These are phyloP conservation scores for Mimosa bimucronata DNA, from an alignment of 306 rosid genomes.

Conservation along the genomic window DNA sequence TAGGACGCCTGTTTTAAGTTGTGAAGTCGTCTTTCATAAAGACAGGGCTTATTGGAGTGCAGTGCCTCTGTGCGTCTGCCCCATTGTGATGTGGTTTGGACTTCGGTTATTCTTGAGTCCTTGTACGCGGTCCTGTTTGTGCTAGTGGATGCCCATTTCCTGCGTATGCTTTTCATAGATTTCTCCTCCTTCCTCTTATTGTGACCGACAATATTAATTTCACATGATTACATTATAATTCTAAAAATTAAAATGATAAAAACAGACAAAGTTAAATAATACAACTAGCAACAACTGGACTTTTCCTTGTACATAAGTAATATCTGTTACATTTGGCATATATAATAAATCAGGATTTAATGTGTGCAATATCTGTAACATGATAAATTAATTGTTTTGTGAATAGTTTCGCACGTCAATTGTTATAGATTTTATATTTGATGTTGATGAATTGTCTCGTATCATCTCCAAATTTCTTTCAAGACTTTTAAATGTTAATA, in stretches of 20 bases:
- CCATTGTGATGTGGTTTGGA: slow-evolving; percentile 40
- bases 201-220: neutral
- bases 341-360: neutral
- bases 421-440: no score
- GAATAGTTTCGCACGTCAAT: no score
- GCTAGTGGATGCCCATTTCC: neutral
- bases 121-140: neutral
- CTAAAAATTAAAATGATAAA: neutral
- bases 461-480: neutral
- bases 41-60: slow-evolving; percentile 41
- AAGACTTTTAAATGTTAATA: no score
- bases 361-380: no score
- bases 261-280: neutral
- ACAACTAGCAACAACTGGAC: neutral
- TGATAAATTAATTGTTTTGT: no score
- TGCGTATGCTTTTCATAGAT: neutral
- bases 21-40: slow-evolving; percentile 35
- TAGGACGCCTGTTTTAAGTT: slow-evolving; percentile 43
- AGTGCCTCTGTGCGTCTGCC: slow-evolving; percentile 37
- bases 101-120: slow-evolving; percentile 19
- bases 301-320: no score
- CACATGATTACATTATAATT: neutral
- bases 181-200: neutral
- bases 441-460: neutral
- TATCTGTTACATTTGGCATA: neutral